These are phyloP conservation scores for Symbiodinium natans DNA, from an alignment of 73 alveolate species.

Conservation along the genomic window DNA sequence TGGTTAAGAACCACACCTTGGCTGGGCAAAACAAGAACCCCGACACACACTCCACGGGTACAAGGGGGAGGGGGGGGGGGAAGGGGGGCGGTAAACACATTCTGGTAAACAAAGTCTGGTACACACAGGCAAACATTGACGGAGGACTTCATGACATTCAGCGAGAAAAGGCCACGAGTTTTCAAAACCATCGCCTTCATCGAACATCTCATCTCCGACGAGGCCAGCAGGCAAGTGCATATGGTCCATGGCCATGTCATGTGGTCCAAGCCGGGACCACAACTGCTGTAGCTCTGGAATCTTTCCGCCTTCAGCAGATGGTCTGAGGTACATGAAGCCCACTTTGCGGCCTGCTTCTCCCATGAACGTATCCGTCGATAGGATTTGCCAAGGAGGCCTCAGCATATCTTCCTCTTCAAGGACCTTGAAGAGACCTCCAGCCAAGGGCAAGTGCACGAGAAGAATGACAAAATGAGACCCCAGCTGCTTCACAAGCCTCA, in stretches of 20 bases:
- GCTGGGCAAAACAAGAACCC: not conserved
- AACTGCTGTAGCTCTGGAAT: conserved; percentile 29
- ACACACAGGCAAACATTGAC: not conserved
- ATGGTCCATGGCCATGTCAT: conserved; percentile 43
- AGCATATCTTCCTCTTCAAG: conserved; percentile 42
- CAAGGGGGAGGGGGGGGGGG: not conserved
- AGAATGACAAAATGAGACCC: conserved; percentile 47
- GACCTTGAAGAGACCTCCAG: conserved; percentile 8
- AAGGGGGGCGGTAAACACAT: not conserved
- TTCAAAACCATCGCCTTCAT: conserved; percentile 2
- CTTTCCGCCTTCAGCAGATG: conserved; percentile 44
- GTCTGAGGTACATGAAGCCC: conserved; percentile 47
- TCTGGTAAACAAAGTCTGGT: not conserved
- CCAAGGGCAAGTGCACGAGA: conserved; percentile 5
- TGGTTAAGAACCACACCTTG: conserved; percentile 18
- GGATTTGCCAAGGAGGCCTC: conserved; percentile 70
- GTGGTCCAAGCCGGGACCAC: conserved; percentile 23
- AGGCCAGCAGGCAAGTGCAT: conserved; percentile 14
- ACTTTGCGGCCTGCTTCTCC: not conserved
- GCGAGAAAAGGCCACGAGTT: not conserved
- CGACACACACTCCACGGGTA: not conserved
- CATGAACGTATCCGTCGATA: conserved; percentile 19
- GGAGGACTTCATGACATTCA: not conserved
- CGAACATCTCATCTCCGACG: conserved; percentile 13
- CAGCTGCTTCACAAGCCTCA: conserved; percentile 24